Conservation (phyloP, 2,329 filamentous ascomycete species). For the Xylariaceae sp. region DNA sequence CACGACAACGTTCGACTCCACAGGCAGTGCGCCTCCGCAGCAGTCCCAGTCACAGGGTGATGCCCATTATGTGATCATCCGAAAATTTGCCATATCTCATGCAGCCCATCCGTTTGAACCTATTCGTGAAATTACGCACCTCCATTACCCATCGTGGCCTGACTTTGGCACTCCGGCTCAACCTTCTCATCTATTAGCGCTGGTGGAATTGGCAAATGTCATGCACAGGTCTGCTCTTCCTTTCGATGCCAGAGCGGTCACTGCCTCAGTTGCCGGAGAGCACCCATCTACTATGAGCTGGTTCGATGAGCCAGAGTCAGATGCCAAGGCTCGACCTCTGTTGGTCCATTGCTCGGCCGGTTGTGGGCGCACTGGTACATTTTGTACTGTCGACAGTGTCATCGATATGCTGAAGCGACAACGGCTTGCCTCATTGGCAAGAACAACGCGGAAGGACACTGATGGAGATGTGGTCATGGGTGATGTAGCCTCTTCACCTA, state of each 20-base stretch:
- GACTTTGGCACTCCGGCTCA: conserved; percentile 94
- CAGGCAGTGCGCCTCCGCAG: conserved; percentile 39
- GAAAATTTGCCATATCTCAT: conserved; percentile 86
- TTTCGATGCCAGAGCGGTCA: conserved; percentile 51
- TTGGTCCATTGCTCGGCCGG: conserved; percentile 96
- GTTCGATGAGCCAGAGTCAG: conserved; percentile 66
- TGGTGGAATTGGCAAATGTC: conserved; percentile 87
- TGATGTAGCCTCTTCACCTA: conserved; percentile 41
- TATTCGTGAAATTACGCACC: conserved; percentile 89
- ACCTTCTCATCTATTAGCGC: conserved; percentile 81
- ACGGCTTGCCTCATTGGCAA: conserved; percentile 48
- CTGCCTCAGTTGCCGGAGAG: conserved; percentile 40
- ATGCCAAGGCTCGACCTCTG: conserved; percentile 68
- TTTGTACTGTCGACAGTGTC: conserved; percentile 95
- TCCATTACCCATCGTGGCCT: conserved; percentile 96
- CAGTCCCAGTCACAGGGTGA: conserved; percentile 53
- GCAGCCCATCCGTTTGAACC: conserved; percentile 79
- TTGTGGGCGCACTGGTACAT: conserved; percentile 93
- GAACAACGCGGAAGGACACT: conserved; percentile 38
- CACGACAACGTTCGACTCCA: conserved; percentile 51
- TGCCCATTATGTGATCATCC: conserved; percentile 77
- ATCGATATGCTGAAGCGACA: conserved; percentile 97
- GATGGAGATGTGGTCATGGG: conserved; percentile 59
- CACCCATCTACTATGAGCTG: conserved; percentile 50
- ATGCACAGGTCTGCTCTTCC: conserved; percentile 68